Evolutionary conservation across 2,329 filamentous ascomycete genomes (phyloP), one percentile per base, ranked within the genome.

Genomic region (Colletotrichum scovillei): DNA sequence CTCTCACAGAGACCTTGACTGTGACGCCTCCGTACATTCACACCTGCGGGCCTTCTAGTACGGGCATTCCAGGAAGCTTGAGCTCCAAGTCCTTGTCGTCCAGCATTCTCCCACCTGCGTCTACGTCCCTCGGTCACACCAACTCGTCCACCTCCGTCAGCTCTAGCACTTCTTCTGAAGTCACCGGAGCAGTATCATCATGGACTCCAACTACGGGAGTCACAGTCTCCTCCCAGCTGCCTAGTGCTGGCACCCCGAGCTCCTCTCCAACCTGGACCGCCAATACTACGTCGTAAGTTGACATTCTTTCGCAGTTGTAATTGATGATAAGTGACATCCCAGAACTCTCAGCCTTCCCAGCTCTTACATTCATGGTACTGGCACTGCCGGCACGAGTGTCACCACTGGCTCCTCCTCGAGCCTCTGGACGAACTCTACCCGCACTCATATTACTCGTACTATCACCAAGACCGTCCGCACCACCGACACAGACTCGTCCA

Each of bases 1-100:
- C 82, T 9, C 78, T 82, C 66, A 77, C 76, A 7, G 60, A 75
- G 55, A 83, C 81, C 9, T 77, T 82, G 68, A 77, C 76, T 8
- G 58, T 74, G 42, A 84, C 79, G 56, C 78, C 79, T 1, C 74
- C 78, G 4, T 78, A 78, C 11, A 78, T 76, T 62, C 78, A 76
- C 35, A 73, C 75, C 3, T 74, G 67, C 12, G 52, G 9, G 1
- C 24, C 57, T 16, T 32, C 30, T 0, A 42, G 30, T 35, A 38
- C 60, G 30, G 28, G 30, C 22, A 35, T 35, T 7, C 2, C n/a
- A n/a, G 46, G 26, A 8, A 42, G 49, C 0, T 55, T 53, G 19
- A 67, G 56, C 24, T 55, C 72, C 2, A 24, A 42, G 26, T 53
- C 74, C 12, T 30, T 65, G 46, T 66, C 73, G 7, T 49, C 72